A percentile compares a stretch with the other conserved stretches of the same genome.
phyloP scores from a whole-genome alignment of 495 filamentous ascomycete species.

The Halenospora varia region DNA sequence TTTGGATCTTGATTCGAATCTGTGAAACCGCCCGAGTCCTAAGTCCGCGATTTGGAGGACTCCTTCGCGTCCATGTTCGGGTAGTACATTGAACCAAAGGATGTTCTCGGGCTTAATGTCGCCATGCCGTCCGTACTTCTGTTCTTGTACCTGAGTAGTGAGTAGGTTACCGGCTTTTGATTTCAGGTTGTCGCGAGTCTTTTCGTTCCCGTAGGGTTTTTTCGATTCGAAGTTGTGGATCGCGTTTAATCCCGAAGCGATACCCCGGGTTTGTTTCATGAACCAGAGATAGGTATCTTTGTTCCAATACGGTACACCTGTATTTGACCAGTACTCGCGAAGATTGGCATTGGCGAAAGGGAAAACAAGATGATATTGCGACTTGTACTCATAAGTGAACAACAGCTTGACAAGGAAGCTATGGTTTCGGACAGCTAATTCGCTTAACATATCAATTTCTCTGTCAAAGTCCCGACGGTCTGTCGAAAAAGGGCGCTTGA shows the following conservation, averaged over 20 bases:
- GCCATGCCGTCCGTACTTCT: constrained; percentile 17
- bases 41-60: constrained; percentile 4
- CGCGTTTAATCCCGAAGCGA: constrained; percentile 1
- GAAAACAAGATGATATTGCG: constrained; percentile 10
- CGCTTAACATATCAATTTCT: constrained; percentile 6
- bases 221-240: constrained; percentile 5
- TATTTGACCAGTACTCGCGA: neutral
- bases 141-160: neutral
- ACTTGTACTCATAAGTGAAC: constrained; percentile 7
- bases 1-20: neutral
- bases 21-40: neutral
- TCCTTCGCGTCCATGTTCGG: neutral
- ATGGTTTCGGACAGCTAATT: neutral
- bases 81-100: constrained; percentile 7
- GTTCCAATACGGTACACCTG: neutral
- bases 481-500: constrained; percentile 2
- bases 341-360: constrained; percentile 13
- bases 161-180: neutral
- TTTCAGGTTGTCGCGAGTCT: neutral
- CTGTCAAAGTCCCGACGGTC: neutral
- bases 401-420: constrained; percentile 5
- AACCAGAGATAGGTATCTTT: neutral
- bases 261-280: constrained; percentile 3
- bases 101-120: constrained; percentile 27
- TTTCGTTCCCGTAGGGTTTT: neutral